Evolutionary conservation across 495 filamentous ascomycete species (phyloP).

Genomic region (Pseudomonodictys pantanalensis): DNA sequence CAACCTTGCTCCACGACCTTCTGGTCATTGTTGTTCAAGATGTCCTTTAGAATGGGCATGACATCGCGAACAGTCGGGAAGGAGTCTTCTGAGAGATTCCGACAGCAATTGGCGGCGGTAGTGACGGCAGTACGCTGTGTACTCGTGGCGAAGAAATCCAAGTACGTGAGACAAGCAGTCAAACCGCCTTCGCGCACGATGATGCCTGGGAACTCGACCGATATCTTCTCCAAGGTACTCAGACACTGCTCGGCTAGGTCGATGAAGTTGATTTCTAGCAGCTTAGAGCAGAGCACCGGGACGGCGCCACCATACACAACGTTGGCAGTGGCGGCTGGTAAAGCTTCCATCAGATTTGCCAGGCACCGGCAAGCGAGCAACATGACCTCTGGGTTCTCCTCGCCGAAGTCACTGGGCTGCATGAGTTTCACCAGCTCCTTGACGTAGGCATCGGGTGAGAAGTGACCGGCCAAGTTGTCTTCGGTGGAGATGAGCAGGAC

Average conservation of each 20-base stretch:
- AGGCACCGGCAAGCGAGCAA: slow-evolving; percentile 93
- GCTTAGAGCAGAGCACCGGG: slow-evolving; percentile 86
- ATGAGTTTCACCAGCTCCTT: slow-evolving; percentile 92
- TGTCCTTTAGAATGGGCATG: slow-evolving; percentile 90
- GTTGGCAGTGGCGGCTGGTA: slow-evolving; percentile 86
- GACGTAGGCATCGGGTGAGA: slow-evolving; percentile 89
- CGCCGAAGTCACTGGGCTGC: slow-evolving; percentile 81
- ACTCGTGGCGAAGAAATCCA: slow-evolving; percentile 97
- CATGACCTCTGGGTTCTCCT: slow-evolving; percentile 97
- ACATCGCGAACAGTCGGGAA: slow-evolving; percentile 86
- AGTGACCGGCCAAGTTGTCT: slow-evolving; percentile 93
- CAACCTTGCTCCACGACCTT: slow-evolving; percentile 96
- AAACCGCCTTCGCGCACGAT: slow-evolving; percentile 96
- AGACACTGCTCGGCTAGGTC: slow-evolving; percentile 96
- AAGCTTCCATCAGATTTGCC: slow-evolving; percentile 96
- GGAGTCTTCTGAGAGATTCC: slow-evolving; percentile 89
- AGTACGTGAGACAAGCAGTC: slow-evolving; percentile 85
- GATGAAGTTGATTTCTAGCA: slow-evolving; percentile 92
- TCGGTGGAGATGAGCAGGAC: slow-evolving; percentile 91
- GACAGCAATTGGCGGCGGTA: slow-evolving; percentile 96
- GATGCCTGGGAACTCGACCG: slow-evolving; percentile 89
- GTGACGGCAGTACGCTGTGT: slow-evolving; percentile 96
- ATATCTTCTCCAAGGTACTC: slow-evolving; percentile 96
- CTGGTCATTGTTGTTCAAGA: slow-evolving; percentile 87
- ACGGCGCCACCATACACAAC: slow-evolving; percentile 96